These are phyloP conservation scores for Sordaria brevicollis DNA, from an alignment of 495 filamentous ascomycete species.

Conservation along the genomic window DNA sequence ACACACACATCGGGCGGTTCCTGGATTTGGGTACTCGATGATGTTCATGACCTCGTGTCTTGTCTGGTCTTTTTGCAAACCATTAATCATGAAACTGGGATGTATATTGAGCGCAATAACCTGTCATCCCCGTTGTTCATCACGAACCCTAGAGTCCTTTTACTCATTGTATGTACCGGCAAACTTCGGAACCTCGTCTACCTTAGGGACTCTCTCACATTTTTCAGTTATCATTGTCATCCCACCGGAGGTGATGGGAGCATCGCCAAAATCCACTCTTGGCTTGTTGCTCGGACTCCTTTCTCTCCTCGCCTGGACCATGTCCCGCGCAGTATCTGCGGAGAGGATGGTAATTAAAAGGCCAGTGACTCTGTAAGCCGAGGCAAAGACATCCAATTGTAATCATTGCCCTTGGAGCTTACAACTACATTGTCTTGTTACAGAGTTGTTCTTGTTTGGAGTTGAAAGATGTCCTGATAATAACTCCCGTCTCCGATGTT, in stretches of 20 bases:
- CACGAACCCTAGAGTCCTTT: background rate
- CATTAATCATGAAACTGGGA: background rate
- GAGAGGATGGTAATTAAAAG: background rate
- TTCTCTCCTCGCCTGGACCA: background rate
- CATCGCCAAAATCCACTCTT: background rate
- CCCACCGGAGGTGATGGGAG: background rate
- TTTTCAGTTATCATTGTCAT: background rate
- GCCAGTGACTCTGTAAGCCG: background rate
- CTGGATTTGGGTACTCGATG: background rate
- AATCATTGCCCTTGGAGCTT: background rate
- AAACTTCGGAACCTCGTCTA: background rate
- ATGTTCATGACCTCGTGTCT: background rate
- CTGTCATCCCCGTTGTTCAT: background rate
- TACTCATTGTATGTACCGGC: background rate
- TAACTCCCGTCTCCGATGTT: background rate
- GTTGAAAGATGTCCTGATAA: background rate
- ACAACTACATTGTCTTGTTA: background rate
- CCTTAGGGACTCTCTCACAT: background rate
- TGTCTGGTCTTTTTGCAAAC: no score
- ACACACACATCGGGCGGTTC: background rate
- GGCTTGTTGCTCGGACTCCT: background rate
- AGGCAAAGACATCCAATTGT: background rate
- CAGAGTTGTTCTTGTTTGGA: background rate
- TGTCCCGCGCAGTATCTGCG: background rate
- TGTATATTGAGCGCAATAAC: background rate